phyloP scores from a whole-genome alignment of 352 stramenopile species.

The Phytophthora foliorum region DNA sequence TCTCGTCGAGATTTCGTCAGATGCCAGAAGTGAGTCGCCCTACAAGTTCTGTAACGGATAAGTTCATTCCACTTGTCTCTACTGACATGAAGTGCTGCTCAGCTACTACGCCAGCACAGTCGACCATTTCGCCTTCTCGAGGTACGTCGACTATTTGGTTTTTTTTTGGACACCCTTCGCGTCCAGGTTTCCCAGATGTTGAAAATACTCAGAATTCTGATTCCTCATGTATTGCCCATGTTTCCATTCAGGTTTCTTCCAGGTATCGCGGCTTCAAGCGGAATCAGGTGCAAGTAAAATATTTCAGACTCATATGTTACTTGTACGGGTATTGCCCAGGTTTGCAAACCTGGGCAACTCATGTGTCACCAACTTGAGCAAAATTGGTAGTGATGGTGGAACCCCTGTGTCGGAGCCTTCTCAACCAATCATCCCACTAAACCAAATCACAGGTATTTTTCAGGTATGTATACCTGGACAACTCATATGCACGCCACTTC shows the following conservation, averaged over 20 bases:
- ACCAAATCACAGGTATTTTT: slow-evolving; percentile 1
- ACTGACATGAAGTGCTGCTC: no score
- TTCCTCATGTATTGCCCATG: slow-evolving; percentile 6
- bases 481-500: background rate
- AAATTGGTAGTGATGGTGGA: slow-evolving; percentile 3
- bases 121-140: no score
- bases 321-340: background rate
- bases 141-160: no score
- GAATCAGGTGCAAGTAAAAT: slow-evolving; percentile 2
- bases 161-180: slow-evolving; percentile 3
- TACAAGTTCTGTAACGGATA: no score
- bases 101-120: no score
- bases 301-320: background rate
- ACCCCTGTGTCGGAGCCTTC: background rate
- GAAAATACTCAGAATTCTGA: slow-evolving; percentile 5
- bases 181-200: slow-evolving; percentile 4
- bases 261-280: background rate
- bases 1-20: no score
- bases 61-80: no score
- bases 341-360: slow-evolving; percentile 3
- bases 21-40: no score
- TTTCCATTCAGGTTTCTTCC: slow-evolving; percentile 6
- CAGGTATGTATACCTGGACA: slow-evolving; percentile 3
- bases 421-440: background rate
- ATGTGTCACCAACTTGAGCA: slow-evolving; percentile 2